Conservation (phyloP, 192 early-diverging fungal genomes). For the Glomus cerebriforme region DNA sequence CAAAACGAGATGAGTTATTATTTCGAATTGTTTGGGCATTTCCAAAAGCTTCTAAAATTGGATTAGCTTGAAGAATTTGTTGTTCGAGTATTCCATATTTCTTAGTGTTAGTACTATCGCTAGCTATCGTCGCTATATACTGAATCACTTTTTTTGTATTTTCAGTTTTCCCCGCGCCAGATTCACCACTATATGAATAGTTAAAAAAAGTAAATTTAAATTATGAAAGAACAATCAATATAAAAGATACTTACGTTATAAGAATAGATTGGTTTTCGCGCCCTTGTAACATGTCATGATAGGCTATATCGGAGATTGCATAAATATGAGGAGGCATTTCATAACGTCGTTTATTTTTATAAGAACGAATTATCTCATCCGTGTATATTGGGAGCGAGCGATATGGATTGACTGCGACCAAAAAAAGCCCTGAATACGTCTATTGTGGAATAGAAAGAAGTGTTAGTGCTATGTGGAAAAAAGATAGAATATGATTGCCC, state of each 20-base stretch:
- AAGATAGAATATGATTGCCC: neutral
- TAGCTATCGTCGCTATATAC: conserved; percentile 90
- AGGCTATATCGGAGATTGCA: conserved; percentile 89
- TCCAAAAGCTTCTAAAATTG: conserved; percentile 96
- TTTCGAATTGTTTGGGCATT: conserved; percentile 99
- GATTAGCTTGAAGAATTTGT: conserved; percentile 95
- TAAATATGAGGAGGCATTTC: conserved; percentile 90
- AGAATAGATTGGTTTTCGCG: conserved; percentile 96
- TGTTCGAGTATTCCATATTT: conserved; percentile 73
- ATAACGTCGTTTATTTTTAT: conserved; percentile 69
- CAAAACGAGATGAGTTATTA: conserved; percentile 98
- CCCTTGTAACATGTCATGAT: conserved; percentile 92
- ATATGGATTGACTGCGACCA: conserved; percentile 98
- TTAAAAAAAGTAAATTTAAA: neutral
- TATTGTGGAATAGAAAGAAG: conserved; percentile 30
- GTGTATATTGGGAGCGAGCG: conserved; percentile 88
- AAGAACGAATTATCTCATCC: conserved; percentile 70
- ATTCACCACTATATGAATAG: conserved; percentile 76
- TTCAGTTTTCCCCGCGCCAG: conserved; percentile 99
- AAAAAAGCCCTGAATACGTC: conserved; percentile 99
- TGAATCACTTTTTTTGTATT: conserved; percentile 99
- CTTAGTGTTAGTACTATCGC: conserved; percentile 47
- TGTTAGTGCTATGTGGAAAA: neutral
- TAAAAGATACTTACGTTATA: conserved; percentile 77
- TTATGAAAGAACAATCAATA: neutral